Evolutionary conservation across 805 yeast species (phyloP).

Genomic region (Debaryomyces hansenii): DNA sequence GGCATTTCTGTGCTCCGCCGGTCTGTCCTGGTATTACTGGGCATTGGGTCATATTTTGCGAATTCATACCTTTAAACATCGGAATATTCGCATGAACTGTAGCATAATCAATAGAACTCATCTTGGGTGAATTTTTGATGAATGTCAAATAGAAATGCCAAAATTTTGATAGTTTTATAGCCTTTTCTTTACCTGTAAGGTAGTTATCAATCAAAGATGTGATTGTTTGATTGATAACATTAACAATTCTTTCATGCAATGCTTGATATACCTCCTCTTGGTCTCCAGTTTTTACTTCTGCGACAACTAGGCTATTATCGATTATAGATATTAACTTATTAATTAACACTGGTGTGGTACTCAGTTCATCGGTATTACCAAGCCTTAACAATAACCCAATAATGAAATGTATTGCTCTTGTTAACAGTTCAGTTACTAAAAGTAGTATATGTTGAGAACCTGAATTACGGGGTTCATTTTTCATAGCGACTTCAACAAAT

Average conservation of each 20-base stretch:
- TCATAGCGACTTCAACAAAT: not conserved
- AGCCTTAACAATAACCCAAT: conserved; percentile 34
- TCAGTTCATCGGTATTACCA: conserved; percentile 5
- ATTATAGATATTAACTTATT: not conserved
- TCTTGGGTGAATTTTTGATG: conserved; percentile 27
- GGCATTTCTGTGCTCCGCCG: conserved; percentile 3
- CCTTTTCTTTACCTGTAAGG: conserved; percentile 14
- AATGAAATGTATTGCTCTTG: conserved; percentile 29
- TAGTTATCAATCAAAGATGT: conserved; percentile 8
- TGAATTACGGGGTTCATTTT: not conserved
- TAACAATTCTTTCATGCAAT: conserved; percentile 8
- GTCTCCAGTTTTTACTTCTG: not conserved
- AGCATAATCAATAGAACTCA: conserved; percentile 30
- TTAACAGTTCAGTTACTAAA: conserved; percentile 28
- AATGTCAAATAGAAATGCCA: conserved; percentile 44
- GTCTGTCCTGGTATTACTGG: conserved; percentile 6
- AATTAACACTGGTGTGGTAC: not conserved
- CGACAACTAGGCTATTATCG: not conserved
- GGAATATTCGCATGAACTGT: conserved; percentile 33
- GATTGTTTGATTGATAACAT: conserved; percentile 12
- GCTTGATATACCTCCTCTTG: conserved; percentile 3
- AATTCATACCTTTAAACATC: conserved; percentile 13
- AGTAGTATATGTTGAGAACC: conserved; percentile 19
- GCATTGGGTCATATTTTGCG: conserved; percentile 7
- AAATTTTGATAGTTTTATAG: conserved; percentile 23